Evolutionary conservation across 805 yeast genomes (phyloP), one percentile per base, ranked within the genome.

Genomic region (Starmera pachycereana): DNA sequence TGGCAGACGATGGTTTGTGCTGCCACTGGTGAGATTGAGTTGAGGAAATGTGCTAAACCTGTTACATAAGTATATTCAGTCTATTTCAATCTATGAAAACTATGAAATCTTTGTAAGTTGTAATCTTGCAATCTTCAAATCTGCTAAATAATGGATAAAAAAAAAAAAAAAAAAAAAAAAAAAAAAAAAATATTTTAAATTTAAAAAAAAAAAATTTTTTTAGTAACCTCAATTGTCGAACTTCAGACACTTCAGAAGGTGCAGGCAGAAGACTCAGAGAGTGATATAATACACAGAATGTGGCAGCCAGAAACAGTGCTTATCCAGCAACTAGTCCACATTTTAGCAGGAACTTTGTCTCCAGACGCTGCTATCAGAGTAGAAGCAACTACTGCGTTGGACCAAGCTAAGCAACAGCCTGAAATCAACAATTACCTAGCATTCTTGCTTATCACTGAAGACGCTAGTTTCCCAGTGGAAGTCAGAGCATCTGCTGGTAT

Each of bases 1-100:
- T 92, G 97, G 97, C 89, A 87, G 61, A 83, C 87, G 11, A 92
- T 94, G 97, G 71, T 81, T 29, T 77, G 84, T 45, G 79, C 87
- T 3, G 65, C 61, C 22, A 76, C 89, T 3, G 96, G 96, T 2
- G 72, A 70, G 9, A 60, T 76, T 11, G 97, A 88, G 52, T 66
- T 68, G 49, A 71, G 98, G 43, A 92, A 92, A 60, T 86, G 95
- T 62, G 98, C 98, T 3, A 88, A 86, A 57, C 95, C 96, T 11
- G 83, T 77, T 50, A 68, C 49, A 53, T 14, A 14, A 22, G 9
- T n/a, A n/a, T n/a, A n/a, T n/a, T n/a, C n/a, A n/a, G n/a, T n/a
- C n/a, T n/a, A n/a, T n/a, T n/a, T n/a, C n/a, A n/a, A n/a, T n/a
- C n/a, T n/a, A n/a, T n/a, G n/a, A n/a, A n/a, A n/a, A n/a, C n/a